phyloP scores from a whole-genome alignment of 306 rosid species.

The Cicer cuneatum region DNA sequence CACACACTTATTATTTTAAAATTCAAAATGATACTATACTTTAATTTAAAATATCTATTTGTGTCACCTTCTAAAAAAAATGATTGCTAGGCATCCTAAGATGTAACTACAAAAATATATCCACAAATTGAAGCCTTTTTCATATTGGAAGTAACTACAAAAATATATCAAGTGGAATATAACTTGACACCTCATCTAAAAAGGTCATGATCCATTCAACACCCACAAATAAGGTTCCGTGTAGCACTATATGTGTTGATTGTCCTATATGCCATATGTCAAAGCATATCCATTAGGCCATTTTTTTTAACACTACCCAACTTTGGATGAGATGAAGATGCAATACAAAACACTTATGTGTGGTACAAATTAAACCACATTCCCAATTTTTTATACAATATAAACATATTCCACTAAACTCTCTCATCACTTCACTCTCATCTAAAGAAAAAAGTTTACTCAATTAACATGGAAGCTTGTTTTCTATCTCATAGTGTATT shows the following conservation, averaged over 20 bases:
- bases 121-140: too few relatives aligned
- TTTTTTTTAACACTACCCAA: conserved; percentile 41
- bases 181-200: conserved; percentile 49
- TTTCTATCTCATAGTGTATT: conserved; percentile 65
- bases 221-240: conserved; percentile 38
- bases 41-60: too few relatives aligned
- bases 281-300: conserved; percentile 64
- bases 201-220: conserved; percentile 46
- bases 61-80: too few relatives aligned
- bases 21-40: too few relatives aligned
- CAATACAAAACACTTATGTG: conserved; percentile 44
- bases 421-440: conserved; percentile 29
- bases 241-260: conserved; percentile 40
- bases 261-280: conserved; percentile 48
- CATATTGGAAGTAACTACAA: neutral
- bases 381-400: conserved; percentile 39
- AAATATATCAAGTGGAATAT: conserved; percentile 39
- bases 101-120: too few relatives aligned
- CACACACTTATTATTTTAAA: too few relatives aligned
- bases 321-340: conserved; percentile 57
- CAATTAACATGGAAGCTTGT: conserved; percentile 72
- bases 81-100: too few relatives aligned
- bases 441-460: conserved; percentile 31
- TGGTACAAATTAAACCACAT: conserved; percentile 55
- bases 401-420: conserved; percentile 19